Conservation (phyloP, 176 grass and related monocot genomes). For the Pontederia paniculata region DNA sequence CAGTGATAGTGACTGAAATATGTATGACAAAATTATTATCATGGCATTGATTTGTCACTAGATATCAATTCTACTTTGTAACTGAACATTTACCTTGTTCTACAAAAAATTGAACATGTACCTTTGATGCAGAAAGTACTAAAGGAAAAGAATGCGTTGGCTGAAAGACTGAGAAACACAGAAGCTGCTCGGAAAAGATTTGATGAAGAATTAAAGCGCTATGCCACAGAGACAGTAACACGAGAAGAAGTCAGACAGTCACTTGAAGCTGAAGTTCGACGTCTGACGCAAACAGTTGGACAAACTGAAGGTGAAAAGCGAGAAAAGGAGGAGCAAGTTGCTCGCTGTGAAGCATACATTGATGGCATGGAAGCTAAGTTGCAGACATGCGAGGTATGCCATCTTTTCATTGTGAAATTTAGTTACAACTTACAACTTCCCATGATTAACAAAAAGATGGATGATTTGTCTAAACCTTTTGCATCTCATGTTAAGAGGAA, state of each 20-base stretch:
- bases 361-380: slow-evolving; percentile 90
- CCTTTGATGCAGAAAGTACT: slow-evolving; percentile 49
- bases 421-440: not conserved
- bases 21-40: no score
- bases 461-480: not conserved
- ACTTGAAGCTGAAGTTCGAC: slow-evolving; percentile 68
- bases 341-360: slow-evolving; percentile 74
- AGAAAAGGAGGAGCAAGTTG: slow-evolving; percentile 84
- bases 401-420: slow-evolving; percentile 10
- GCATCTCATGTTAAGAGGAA: no score
- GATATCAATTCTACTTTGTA: no score
- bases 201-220: slow-evolving; percentile 78
- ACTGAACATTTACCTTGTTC: no score
- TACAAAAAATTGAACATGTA: slow-evolving; percentile 18
- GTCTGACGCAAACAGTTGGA: slow-evolving; percentile 54
- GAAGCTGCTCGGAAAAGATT: slow-evolving; percentile 67
- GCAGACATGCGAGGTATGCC: slow-evolving; percentile 66
- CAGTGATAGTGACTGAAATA: no score
- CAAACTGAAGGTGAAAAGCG: slow-evolving; percentile 68
- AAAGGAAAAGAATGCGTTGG: slow-evolving; percentile 78
- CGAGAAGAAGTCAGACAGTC: slow-evolving; percentile 54
- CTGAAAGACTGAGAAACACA: slow-evolving; percentile 63
- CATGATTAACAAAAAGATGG: slow-evolving; percentile 4
- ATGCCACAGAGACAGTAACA: slow-evolving; percentile 55
- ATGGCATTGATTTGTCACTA: no score